Percentiles rank a stretch among this genome's conserved stretches.
Evolutionary conservation across 768 basidiomycete species (phyloP).

Genomic region (Lactifluus rugatus): DNA sequence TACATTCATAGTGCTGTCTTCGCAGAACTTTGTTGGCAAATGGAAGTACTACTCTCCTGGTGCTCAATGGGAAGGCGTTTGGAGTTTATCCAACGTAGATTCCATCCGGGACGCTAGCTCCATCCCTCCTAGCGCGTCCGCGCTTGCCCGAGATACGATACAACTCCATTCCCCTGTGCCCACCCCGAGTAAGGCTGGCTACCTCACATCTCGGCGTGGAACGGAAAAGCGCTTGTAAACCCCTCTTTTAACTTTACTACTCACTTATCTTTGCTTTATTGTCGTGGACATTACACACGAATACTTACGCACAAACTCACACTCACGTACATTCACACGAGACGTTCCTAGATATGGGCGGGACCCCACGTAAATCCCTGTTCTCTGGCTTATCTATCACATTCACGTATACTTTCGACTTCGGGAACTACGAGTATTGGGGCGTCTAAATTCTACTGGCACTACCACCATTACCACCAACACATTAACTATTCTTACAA

Average conservation of each 20-base stretch:
- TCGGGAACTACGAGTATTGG: constrained; percentile 2
- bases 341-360: constrained; percentile 1
- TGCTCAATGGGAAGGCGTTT: constrained; percentile 15
- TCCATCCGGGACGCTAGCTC: background rate
- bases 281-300: background rate
- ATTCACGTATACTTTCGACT: background rate
- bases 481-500: background rate
- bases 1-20: constrained; percentile 13
- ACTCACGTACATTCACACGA: background rate
- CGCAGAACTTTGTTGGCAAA: constrained; percentile 18
- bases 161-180: background rate
- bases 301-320: background rate
- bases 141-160: constrained; percentile 10
- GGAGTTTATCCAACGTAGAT: constrained; percentile 14
- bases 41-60: constrained; percentile 9
- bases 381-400: background rate
- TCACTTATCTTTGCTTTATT: constrained; percentile 1
- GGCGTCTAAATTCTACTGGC: constrained; percentile 1
- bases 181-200: background rate
- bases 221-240: background rate
- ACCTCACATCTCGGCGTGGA: background rate
- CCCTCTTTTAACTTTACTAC: background rate
- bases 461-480: background rate
- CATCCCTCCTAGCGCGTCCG: background rate
- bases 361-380: constrained; percentile 1